Base-by-base conservation (phyloP, 371 early-diverging fungal genomes). In the Mortierella sp. region DNA sequence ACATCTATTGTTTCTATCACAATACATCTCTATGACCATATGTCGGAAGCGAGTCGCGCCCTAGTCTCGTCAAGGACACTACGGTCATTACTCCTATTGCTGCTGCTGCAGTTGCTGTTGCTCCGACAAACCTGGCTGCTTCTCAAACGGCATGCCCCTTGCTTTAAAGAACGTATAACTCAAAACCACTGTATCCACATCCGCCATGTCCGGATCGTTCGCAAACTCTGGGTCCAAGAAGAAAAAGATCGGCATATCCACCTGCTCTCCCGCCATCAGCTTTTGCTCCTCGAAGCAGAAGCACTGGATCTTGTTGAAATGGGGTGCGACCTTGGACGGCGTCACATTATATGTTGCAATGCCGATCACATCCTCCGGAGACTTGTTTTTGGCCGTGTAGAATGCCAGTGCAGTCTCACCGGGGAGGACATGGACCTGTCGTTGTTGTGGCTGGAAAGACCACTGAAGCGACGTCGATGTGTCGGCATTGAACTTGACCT, bases 231-330 rank as follows among this genome's bases (percentile, higher is more conserved):
- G 99, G 67, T 99, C 99, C 56, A 99, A 92, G 71, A 95, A 99
- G 82, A 99, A 99, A 70, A 98, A 99, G 31, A 99, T 97, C 8
- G 99, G 99, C 99, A 99, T 99, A 66, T 99, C 99, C 4, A 99
- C 94, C 61, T 95, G 91, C 80, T 99, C 99, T 2, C 90, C 90
- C 0, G 98, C 92, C 34, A 81, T 86, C 56, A 99, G 81, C 80
- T 90, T 92, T 80, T 99, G 99, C 75, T 98, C 98, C 72, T 99
- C 99, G 83, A 99, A 99, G 72, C 99, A 99, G 66, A 99, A 99
- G 79, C 99, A 99, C 78, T 99, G 99, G 59, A 98, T 97, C 86
- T 98, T 99, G 89, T 98, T 99, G 66, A 98, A 97, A 58, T 97
- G 93, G 17, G 85, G 87, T 4, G 94, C 99, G 2, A 95, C 97